These are phyloP conservation scores for Ophiocordyceps robertsii DNA, from an alignment of 2,329 filamentous ascomycete species.

Conservation along the genomic window DNA sequence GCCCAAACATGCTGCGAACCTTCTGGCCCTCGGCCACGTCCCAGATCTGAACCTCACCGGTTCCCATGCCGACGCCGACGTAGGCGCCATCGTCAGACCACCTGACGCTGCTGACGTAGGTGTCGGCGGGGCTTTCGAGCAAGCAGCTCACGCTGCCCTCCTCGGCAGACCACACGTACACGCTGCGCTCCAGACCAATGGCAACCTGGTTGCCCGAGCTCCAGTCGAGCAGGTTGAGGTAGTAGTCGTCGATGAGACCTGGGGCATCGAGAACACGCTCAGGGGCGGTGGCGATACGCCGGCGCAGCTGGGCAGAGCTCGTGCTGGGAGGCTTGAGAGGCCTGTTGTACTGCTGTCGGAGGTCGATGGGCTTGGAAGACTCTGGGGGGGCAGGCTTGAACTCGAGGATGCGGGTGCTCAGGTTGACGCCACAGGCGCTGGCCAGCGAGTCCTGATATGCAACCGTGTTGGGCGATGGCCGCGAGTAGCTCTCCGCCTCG, in stretches of 20 bases:
- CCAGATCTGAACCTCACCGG: constrained; percentile 98
- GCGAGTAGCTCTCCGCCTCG: constrained; percentile 54
- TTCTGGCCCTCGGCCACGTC: constrained; percentile 90
- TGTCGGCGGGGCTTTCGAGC: constrained; percentile 76
- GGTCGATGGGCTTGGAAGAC: constrained; percentile 94
- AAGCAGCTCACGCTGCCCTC: constrained; percentile 80
- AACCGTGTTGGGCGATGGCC: constrained; percentile 73
- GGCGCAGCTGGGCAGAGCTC: constrained; percentile 72
- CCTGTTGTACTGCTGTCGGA: constrained; percentile 95
- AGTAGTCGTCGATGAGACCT: constrained; percentile 95
- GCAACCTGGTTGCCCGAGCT: constrained; percentile 95
- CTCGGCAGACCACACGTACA: constrained; percentile 98
- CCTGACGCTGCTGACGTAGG: constrained; percentile 95
- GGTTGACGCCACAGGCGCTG: constrained; percentile 78
- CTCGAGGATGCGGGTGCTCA: constrained; percentile 89
- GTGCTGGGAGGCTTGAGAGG: constrained; percentile 69
- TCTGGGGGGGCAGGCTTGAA: constrained; percentile 98
- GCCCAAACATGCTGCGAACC: constrained; percentile 96
- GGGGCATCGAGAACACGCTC: constrained; percentile 95
- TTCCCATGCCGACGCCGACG: constrained; percentile 85
- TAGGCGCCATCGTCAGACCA: constrained; percentile 97
- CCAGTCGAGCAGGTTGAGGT: constrained; percentile 97
- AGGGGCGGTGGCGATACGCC: constrained; percentile 84
- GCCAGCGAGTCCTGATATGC: constrained; percentile 90
- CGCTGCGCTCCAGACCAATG: constrained; percentile 89